Evolutionary conservation across 352 stramenopile genomes (phyloP).

Genomic region (Pythium utonaiense): DNA sequence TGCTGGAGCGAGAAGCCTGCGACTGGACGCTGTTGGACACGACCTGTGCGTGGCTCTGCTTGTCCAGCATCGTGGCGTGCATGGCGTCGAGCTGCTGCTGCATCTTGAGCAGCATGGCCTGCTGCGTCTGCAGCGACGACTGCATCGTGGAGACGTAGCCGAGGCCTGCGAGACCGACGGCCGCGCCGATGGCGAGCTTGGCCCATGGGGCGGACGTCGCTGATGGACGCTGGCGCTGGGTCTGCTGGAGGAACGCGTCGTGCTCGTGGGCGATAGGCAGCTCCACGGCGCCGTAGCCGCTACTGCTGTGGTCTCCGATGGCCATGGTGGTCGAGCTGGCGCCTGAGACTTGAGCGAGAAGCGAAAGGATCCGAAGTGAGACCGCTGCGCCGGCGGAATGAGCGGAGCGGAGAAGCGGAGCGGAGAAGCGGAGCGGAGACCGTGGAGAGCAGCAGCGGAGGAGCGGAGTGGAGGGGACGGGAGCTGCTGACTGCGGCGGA

Average conservation of each 20-base stretch:
- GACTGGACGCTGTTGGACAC: conserved; percentile 23
- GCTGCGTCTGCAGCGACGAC: conserved; percentile 34
- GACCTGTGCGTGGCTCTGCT: conserved; percentile 13
- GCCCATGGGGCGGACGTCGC: conserved; percentile 21
- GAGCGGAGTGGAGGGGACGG: not conserved
- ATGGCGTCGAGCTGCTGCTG: conserved; percentile 54
- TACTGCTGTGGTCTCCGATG: not conserved
- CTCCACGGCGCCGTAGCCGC: conserved; percentile 1
- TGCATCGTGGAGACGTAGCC: conserved; percentile 38
- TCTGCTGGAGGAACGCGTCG: conserved; percentile 2
- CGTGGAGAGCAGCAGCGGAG: not conserved
- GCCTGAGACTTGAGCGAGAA: not conserved
- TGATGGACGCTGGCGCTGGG: not conserved
- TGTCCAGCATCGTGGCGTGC: conserved; percentile 33
- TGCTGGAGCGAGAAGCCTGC: conserved; percentile 10
- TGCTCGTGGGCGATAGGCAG: conserved; percentile 4
- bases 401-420: not conserved
- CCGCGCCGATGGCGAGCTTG: conserved; percentile 31
- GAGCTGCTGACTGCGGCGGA: not conserved
- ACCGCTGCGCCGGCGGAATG: not conserved
- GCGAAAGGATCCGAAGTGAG: conserved; percentile 1
- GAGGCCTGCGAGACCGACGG: conserved; percentile 29
- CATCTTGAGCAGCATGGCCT: conserved; percentile 34
- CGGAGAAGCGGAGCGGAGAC: not conserved
- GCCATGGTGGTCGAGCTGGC: not conserved